Conservation (phyloP, 1,284 basidiomycete genomes). For the Naganishia sp. region DNA sequence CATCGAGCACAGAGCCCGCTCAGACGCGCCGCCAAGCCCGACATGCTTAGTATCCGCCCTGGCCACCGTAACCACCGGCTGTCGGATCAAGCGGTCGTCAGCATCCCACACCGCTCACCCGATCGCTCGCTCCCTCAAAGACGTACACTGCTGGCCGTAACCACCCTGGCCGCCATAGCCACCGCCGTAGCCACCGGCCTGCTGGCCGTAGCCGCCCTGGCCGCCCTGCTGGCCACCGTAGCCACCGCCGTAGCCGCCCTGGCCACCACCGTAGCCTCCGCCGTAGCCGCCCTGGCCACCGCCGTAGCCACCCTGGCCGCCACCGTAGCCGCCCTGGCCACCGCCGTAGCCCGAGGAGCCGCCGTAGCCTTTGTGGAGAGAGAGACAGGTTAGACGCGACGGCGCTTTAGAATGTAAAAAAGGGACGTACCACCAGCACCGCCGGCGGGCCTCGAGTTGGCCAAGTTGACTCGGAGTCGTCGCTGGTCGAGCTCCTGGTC, state of each 20-base stretch:
- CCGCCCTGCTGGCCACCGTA: constrained; percentile 24
- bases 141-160: constrained; percentile 35
- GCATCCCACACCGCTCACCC: no score
- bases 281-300: constrained; percentile 41
- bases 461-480: constrained; percentile 77
- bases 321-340: constrained; percentile 50
- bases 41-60: constrained; percentile 20
- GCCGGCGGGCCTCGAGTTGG: constrained; percentile 73
- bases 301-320: constrained; percentile 41
- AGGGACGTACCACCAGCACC: constrained; percentile 55
- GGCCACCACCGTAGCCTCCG: constrained; percentile 28
- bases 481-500: constrained; percentile 93
- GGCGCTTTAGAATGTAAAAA: constrained; percentile 5
- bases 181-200: constrained; percentile 9
- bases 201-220: constrained; percentile 40
- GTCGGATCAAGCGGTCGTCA: no score
- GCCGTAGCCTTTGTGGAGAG: constrained; percentile 7
- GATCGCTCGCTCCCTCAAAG: no score
- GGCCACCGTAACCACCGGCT: constrained; percentile 16
- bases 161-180: constrained; percentile 37
- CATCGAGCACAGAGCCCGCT: neutral
- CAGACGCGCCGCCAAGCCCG: neutral
- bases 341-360: constrained; percentile 48
- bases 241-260: constrained; percentile 25
- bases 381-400: no score